Conservation (phyloP, 306 rosid species). For the Begonia masoniana region DNA sequence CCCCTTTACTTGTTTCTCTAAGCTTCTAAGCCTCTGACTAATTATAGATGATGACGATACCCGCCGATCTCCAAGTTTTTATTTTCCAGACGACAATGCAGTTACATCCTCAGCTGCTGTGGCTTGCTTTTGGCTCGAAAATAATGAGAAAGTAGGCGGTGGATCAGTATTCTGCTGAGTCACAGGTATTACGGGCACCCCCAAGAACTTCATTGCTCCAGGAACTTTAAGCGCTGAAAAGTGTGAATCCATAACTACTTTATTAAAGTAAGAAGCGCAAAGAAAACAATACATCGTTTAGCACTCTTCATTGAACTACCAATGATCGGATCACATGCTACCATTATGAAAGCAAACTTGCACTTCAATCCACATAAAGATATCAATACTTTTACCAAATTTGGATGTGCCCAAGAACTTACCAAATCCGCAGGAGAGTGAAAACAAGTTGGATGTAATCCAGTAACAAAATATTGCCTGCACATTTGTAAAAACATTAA, state of each 20-base stretch:
- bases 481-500: background rate
- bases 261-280: background rate
- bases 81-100: slow-evolving; percentile 20
- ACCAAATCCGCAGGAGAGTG: slow-evolving; percentile 46
- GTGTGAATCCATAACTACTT: background rate
- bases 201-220: slow-evolving; percentile 51
- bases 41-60: slow-evolving; percentile 39
- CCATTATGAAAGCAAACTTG: background rate
- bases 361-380: background rate
- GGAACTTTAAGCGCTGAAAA: slow-evolving; percentile 43
- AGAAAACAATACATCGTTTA: too few species aligned
- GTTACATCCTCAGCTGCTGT: slow-evolving; percentile 13
- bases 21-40: slow-evolving; percentile 71
- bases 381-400: background rate
- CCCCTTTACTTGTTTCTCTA: slow-evolving; percentile 74
- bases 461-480: slow-evolving; percentile 61
- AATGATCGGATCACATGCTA: background rate
- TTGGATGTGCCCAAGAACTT: background rate
- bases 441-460: slow-evolving; percentile 71
- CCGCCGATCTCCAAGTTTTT: slow-evolving; percentile 28
- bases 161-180: slow-evolving; percentile 21
- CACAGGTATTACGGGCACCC: slow-evolving; percentile 42
- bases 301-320: too few species aligned
- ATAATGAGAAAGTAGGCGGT: slow-evolving; percentile 36
- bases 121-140: slow-evolving; percentile 32